Evolutionary conservation across 2,329 filamentous ascomycete species (phyloP).

Genomic region (Biscogniauxia sp.): DNA sequence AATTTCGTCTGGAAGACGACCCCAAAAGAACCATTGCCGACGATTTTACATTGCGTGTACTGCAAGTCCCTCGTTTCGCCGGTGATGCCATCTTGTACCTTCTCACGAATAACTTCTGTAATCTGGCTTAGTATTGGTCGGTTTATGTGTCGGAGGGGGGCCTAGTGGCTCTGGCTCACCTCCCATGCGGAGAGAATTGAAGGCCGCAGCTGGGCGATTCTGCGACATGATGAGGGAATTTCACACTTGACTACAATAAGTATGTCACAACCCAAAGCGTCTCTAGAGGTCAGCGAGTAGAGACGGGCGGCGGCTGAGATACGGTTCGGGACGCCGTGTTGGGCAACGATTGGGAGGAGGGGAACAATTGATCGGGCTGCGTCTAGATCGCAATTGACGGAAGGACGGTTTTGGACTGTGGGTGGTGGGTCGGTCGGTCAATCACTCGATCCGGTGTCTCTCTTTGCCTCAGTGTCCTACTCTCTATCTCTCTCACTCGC

Average conservation of each 20-base stretch:
- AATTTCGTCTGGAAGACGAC: slow-evolving; percentile 99
- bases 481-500: background rate
- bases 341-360: slow-evolving; percentile 26
- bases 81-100: slow-evolving; percentile 96
- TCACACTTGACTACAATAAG: slow-evolving; percentile 25
- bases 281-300: slow-evolving; percentile 28
- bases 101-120: slow-evolving; percentile 94
- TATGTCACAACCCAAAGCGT: slow-evolving; percentile 21
- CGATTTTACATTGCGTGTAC: slow-evolving; percentile 99
- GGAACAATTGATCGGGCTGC: slow-evolving; percentile 13
- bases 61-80: slow-evolving; percentile 95
- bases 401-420: slow-evolving; percentile 1
- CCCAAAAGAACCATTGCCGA: slow-evolving; percentile 97
- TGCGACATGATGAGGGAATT: slow-evolving; percentile 32
- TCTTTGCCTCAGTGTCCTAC: background rate
- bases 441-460: slow-evolving; percentile 2
- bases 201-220: slow-evolving; percentile 71
- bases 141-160: slow-evolving; percentile 10
- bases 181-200: slow-evolving; percentile 89
- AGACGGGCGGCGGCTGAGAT: slow-evolving; percentile 20
- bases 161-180: slow-evolving; percentile 60
- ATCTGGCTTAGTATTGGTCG: slow-evolving; percentile 16
- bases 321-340: slow-evolving; percentile 30
- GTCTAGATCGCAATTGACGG: slow-evolving; percentile 14
- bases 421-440: slow-evolving; percentile 3